These are phyloP conservation scores for Colletotrichum sp. DNA, from an alignment of 2,329 filamentous ascomycete genomes.

Conservation along the genomic window DNA sequence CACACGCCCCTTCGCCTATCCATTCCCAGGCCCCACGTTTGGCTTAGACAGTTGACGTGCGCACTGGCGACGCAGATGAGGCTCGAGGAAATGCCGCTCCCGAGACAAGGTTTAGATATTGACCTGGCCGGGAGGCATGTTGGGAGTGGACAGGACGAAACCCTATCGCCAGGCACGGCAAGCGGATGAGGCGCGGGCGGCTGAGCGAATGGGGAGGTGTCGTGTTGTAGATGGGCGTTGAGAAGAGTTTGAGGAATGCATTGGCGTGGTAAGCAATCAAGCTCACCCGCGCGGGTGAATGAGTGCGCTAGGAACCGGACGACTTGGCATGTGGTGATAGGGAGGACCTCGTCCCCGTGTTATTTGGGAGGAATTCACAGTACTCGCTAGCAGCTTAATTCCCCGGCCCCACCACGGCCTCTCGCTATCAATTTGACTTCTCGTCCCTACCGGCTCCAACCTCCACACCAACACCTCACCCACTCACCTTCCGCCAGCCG, in stretches of 20 bases:
- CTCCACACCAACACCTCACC: not conserved
- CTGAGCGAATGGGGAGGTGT: not conserved
- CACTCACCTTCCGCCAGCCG: not conserved
- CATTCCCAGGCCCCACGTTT: not conserved
- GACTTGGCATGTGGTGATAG: not conserved
- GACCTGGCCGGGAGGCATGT: not conserved
- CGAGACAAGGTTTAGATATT: conserved; percentile 2
- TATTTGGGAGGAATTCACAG: not conserved
- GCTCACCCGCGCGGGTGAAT: conserved; percentile 4
- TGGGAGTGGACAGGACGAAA: not conserved
- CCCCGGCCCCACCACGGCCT: not conserved
- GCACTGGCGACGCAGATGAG: not conserved
- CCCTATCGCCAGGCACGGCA: not conserved
- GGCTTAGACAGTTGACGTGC: conserved; percentile 7
- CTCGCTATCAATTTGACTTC: not conserved
- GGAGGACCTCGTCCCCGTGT: not conserved
- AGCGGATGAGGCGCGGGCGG: not conserved
- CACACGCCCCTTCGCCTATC: not conserved
- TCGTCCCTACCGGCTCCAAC: not conserved
- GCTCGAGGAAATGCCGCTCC: conserved; percentile 13
- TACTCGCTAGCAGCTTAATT: not conserved
- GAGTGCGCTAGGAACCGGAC: not conserved
- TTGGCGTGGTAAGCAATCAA: not conserved
- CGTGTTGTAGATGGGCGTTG: not conserved
- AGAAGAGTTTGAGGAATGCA: not conserved